These are phyloP conservation scores for Spinellus fusiger DNA, from an alignment of 192 early-diverging fungal genomes.

Conservation along the genomic window DNA sequence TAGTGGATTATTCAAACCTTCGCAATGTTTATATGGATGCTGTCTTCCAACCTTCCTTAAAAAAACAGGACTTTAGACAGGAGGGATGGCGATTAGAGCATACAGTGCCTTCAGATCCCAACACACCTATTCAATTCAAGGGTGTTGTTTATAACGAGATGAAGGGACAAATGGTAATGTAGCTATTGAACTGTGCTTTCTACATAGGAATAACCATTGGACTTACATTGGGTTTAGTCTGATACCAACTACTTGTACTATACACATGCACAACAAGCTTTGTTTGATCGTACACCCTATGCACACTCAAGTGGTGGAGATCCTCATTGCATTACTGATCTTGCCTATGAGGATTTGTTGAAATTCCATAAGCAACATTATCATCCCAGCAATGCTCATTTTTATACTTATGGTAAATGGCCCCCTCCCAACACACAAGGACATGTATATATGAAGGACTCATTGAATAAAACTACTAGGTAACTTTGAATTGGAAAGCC, in stretches of 20 bases:
- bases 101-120: slow-evolving; percentile 54
- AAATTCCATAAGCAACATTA: slow-evolving; percentile 83
- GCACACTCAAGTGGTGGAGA: slow-evolving; percentile 84
- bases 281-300: slow-evolving; percentile 85
- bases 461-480: no score
- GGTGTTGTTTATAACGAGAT: slow-evolving; percentile 99
- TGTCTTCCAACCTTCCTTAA: slow-evolving; percentile 74
- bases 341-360: slow-evolving; percentile 78
- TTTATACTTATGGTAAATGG: slow-evolving; percentile 79
- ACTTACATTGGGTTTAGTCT: slow-evolving; percentile 43
- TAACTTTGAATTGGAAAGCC: slow-evolving; percentile 68
- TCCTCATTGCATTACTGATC: slow-evolving; percentile 77
- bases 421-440: neutral
- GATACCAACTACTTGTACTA: slow-evolving; percentile 79
- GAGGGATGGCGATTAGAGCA: slow-evolving; percentile 95
- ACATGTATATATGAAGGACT: slow-evolving; percentile 1
- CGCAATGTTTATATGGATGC: slow-evolving; percentile 90
- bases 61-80: slow-evolving; percentile 82
- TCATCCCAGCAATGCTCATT: slow-evolving; percentile 88
- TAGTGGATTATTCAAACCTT: slow-evolving; percentile 83
- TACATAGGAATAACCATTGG: neutral
- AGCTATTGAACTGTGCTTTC: neutral
- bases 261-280: slow-evolving; percentile 66
- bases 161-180: slow-evolving; percentile 75
- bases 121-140: slow-evolving; percentile 76